Evolutionary conservation across 164 flowering plant species (phyloP).

Genomic region (Saururus chinensis): DNA sequence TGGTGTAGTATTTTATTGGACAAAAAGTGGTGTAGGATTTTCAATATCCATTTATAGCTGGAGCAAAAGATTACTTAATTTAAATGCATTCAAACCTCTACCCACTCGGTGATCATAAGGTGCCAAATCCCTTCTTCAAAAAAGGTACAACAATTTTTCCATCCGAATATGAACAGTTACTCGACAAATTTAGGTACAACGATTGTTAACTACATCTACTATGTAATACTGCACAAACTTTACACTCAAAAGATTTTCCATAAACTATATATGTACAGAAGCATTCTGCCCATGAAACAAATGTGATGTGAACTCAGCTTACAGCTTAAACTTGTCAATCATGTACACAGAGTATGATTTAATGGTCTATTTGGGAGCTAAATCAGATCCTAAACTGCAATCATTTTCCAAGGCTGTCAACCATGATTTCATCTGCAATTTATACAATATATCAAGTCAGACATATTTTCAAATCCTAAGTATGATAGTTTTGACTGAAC

Average conservation of each 20-base stretch:
- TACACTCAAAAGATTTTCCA: neutral
- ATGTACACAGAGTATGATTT: neutral
- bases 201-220: neutral
- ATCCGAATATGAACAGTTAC: neutral
- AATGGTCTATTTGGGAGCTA: neutral
- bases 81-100: neutral
- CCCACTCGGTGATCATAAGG: neutral
- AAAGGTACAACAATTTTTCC: neutral
- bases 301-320: neutral
- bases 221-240: neutral
- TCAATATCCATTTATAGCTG: neutral
- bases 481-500: neutral
- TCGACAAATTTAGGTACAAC: neutral
- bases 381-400: constrained; percentile 13
- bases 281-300: neutral
- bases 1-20: too few species aligned
- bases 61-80: neutral
- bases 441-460: neutral
- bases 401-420: constrained; percentile 32
- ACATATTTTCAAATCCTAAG: neutral
- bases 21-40: too few species aligned
- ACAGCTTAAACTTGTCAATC: neutral
- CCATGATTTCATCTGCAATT: constrained; percentile 62
- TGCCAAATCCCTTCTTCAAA: neutral
- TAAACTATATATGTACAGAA: neutral